Evolutionary conservation across 805 yeast species (phyloP).

Genomic region (Suhomyces faveliae): DNA sequence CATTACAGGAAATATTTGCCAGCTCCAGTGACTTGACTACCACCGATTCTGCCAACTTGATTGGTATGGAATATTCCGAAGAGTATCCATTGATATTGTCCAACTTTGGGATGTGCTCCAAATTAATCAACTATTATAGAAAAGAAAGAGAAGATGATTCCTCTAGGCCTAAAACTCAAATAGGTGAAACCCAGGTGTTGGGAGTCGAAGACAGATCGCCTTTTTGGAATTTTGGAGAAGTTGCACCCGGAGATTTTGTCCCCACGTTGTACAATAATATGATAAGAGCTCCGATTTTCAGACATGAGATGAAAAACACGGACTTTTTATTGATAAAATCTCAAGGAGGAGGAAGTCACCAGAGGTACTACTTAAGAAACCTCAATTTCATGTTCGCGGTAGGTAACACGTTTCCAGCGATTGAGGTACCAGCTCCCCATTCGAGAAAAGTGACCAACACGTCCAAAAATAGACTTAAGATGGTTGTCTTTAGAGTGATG

Average conservation of each 20-base stretch:
- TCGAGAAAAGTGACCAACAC: conserved; percentile 94
- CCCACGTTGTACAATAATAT: conserved; percentile 92
- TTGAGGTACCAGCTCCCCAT: conserved; percentile 96
- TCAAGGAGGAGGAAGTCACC: conserved; percentile 74
- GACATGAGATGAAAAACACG: conserved; percentile 73
- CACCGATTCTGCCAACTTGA: conserved; percentile 77
- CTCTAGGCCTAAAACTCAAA: conserved; percentile 78
- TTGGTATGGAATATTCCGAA: conserved; percentile 86
- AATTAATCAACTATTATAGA: conserved; percentile 88
- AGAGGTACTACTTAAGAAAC: conserved; percentile 63
- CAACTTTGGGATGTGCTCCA: conserved; percentile 94
- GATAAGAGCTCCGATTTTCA: conserved; percentile 88
- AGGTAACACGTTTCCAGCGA: conserved; percentile 91
- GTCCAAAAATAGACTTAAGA: conserved; percentile 82
- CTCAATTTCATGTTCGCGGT: conserved; percentile 78
- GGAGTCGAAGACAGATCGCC: conserved; percentile 97
- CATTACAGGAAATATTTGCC: conserved; percentile 69
- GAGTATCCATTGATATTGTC: conserved; percentile 80
- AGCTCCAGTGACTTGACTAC: conserved; percentile 72
- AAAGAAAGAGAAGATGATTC: conserved; percentile 78
- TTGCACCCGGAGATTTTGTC: conserved; percentile 88
- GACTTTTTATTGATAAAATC: conserved; percentile 82
- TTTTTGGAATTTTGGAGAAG: conserved; percentile 97
- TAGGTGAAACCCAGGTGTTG: conserved; percentile 93
- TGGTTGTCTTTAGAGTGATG: conserved; percentile 88